phyloP scores from a whole-genome alignment of 768 basidiomycete genomes.

The Suillus hirtellus region DNA sequence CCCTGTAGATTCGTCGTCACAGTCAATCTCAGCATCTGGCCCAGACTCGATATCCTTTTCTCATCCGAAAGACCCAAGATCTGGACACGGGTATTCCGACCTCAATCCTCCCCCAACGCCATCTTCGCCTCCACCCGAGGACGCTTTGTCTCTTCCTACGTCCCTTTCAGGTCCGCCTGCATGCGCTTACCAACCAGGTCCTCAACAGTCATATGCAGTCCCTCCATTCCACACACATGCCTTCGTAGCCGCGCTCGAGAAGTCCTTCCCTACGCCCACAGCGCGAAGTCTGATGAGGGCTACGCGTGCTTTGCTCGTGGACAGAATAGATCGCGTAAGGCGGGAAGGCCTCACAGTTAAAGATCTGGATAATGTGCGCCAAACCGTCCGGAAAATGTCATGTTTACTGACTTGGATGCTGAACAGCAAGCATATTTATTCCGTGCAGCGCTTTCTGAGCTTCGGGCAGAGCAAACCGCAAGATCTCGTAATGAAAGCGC shows the following conservation, averaged over 20 bases:
- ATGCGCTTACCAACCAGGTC: slow-evolving; percentile 9
- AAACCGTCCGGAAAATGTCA: slow-evolving; percentile 1
- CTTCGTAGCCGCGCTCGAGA: slow-evolving; percentile 71
- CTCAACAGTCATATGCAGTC: slow-evolving; percentile 45
- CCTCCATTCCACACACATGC: slow-evolving; percentile 85
- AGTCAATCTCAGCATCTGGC: slow-evolving; percentile 7
- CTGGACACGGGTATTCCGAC: slow-evolving; percentile 15
- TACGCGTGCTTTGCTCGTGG: slow-evolving; percentile 75
- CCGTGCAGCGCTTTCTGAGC: slow-evolving; percentile 87
- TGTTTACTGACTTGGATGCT: not conserved
- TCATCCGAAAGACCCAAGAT: slow-evolving; percentile 20
- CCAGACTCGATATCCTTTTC: slow-evolving; percentile 16
- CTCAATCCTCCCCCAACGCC: not conserved
- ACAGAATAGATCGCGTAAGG: slow-evolving; percentile 69
- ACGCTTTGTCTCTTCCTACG: slow-evolving; percentile 16
- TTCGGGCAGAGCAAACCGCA: slow-evolving; percentile 82
- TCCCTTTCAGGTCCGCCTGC: slow-evolving; percentile 15
- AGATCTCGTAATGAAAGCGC: slow-evolving; percentile 83
- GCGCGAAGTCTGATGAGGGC: slow-evolving; percentile 84
- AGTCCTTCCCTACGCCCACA: slow-evolving; percentile 70
- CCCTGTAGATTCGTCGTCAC: slow-evolving; percentile 3
- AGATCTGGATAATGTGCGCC: slow-evolving; percentile 79
- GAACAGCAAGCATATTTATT: slow-evolving; percentile 92
- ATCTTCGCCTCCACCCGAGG: slow-evolving; percentile 5
- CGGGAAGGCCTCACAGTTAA: slow-evolving; percentile 72